Evolutionary conservation across 1,284 basidiomycete species (phyloP).

Genomic region (Vanrija pseudolonga): DNA sequence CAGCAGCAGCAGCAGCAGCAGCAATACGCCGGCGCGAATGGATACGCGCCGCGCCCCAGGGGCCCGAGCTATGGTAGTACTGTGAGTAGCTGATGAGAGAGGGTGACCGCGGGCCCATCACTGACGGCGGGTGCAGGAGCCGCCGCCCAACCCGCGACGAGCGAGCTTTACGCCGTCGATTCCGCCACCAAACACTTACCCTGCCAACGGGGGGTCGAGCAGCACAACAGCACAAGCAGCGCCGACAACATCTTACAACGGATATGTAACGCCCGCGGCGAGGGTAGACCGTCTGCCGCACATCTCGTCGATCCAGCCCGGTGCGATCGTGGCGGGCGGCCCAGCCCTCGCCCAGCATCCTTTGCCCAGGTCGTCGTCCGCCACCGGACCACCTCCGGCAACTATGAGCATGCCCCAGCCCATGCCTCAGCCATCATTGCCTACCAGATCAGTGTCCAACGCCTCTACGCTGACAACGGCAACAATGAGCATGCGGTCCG

Average conservation of each 20-base stretch:
- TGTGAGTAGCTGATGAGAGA: too few species aligned
- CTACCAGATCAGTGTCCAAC: background rate
- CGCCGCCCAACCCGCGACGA: conserved; percentile 1
- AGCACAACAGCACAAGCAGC: background rate
- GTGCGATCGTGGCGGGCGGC: too few species aligned
- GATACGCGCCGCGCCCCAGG: background rate
- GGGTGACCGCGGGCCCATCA: background rate
- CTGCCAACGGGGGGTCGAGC: background rate
- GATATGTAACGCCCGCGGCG: background rate
- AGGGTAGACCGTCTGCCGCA: conserved; percentile 3
- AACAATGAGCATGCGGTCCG: conserved; percentile 1
- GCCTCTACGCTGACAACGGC: background rate
- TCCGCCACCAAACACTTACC: background rate
- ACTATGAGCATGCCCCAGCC: too few species aligned
- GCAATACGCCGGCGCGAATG: background rate
- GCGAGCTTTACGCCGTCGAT: conserved; percentile 1
- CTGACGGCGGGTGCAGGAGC: background rate
- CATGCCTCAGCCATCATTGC: background rate
- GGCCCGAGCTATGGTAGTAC: background rate
- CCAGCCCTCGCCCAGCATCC: background rate
- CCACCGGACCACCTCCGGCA: too few species aligned
- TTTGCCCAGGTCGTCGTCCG: background rate
- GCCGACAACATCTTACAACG: conserved; percentile 1
- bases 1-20: background rate
- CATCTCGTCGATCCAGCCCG: background rate